Conservation (phyloP, 352 stramenopile species). For the Thalassiosira mediterranea region DNA sequence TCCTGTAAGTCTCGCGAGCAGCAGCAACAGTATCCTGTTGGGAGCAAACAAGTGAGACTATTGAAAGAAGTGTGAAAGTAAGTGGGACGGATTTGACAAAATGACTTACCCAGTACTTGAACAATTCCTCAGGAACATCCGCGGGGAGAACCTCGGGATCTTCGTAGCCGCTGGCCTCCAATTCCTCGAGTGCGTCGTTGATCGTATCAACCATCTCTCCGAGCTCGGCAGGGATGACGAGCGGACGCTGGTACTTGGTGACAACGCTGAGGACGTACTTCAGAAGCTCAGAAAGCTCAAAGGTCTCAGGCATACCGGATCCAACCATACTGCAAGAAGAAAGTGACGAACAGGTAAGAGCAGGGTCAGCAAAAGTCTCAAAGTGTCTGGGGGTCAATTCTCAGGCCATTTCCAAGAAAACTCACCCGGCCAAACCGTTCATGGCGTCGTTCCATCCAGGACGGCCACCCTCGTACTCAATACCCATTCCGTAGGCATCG, state of each 20-base stretch:
- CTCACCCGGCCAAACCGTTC: constrained; percentile 73
- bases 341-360: neutral
- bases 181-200: constrained; percentile 56
- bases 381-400: neutral
- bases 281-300: constrained; percentile 80
- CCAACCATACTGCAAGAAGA: constrained; percentile 67
- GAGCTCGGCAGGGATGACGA: constrained; percentile 72
- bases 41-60: too few species aligned
- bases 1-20: constrained; percentile 71
- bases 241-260: constrained; percentile 50
- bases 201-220: constrained; percentile 61
- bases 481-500: constrained; percentile 84
- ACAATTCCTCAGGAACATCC: constrained; percentile 61
- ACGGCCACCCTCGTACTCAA: constrained; percentile 85
- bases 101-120: constrained; percentile 85
- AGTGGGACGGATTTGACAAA: too few species aligned
- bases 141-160: constrained; percentile 34
- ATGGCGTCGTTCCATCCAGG: constrained; percentile 88
- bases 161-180: constrained; percentile 24
- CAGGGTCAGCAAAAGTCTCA: neutral
- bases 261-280: constrained; percentile 61
- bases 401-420: neutral
- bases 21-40: constrained; percentile 73
- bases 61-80: too few species aligned
- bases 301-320: constrained; percentile 84